phyloP scores from a whole-genome alignment of 352 stramenopile species.

The Globisporangium sylvaticum region DNA sequence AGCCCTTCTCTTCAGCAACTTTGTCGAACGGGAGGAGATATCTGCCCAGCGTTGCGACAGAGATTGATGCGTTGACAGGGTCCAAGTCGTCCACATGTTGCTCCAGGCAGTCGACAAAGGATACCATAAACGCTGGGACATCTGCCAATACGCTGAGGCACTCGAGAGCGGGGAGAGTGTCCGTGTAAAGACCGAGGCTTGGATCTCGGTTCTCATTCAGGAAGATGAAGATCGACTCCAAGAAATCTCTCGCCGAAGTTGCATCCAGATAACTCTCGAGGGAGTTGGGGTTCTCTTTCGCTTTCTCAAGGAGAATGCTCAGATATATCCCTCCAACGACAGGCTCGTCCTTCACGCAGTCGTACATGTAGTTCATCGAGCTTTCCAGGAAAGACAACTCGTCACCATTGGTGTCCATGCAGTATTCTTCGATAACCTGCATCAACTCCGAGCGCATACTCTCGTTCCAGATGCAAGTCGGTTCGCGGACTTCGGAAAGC shows the following conservation, averaged over 20 bases:
- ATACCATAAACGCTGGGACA: slow-evolving; percentile 43
- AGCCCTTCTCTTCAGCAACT: slow-evolving; percentile 34
- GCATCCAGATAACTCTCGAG: slow-evolving; percentile 59
- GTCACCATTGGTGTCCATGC: slow-evolving; percentile 42
- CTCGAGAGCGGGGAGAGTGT: slow-evolving; percentile 69
- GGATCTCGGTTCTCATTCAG: slow-evolving; percentile 77
- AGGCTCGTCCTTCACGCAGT: slow-evolving; percentile 67
- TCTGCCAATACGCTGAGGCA: slow-evolving; percentile 70
- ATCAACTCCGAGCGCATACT: slow-evolving; percentile 59
- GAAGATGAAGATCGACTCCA: slow-evolving; percentile 69
- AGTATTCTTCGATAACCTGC: slow-evolving; percentile 73
- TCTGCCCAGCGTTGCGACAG: slow-evolving; percentile 63
- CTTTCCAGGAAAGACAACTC: slow-evolving; percentile 67
- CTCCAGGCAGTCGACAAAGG: slow-evolving; percentile 65
- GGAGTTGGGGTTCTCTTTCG: slow-evolving; percentile 23
- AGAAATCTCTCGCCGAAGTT: slow-evolving; percentile 46
- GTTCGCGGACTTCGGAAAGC: slow-evolving; percentile 67
- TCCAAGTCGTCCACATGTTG: slow-evolving; percentile 57
- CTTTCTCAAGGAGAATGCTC: slow-evolving; percentile 61
- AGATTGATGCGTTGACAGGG: slow-evolving; percentile 63
- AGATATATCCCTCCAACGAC: slow-evolving; percentile 72
- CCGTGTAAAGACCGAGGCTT: slow-evolving; percentile 67
- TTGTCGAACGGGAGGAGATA: slow-evolving; percentile 76
- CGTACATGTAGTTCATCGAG: slow-evolving; percentile 74
- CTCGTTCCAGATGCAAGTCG: slow-evolving; percentile 77